Conservation (phyloP, 345 rosid species). For the Fremontodendron californicum region DNA sequence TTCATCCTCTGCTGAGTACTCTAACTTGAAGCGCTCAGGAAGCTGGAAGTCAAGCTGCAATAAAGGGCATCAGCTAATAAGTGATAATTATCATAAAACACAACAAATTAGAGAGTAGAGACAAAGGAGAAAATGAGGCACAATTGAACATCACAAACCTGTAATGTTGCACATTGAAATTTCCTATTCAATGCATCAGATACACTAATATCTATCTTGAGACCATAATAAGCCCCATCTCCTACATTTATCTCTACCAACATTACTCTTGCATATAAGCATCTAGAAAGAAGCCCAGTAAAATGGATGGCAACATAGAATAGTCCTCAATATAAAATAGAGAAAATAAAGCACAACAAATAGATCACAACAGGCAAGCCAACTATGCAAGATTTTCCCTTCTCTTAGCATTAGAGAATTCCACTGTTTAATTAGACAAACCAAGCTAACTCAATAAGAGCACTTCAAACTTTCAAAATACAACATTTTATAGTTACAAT, state of each 20-base stretch:
- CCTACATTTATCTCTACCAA: slow-evolving; percentile 72
- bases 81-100: slow-evolving; percentile 18
- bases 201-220: slow-evolving; percentile 94
- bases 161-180: slow-evolving; percentile 93
- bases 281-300: not conserved
- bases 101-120: not conserved
- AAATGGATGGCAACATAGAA: not conserved
- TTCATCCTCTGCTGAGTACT: slow-evolving; percentile 88
- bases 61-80: slow-evolving; percentile 18
- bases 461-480: not conserved
- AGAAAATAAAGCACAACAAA: not conserved
- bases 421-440: not conserved
- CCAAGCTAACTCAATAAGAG: not conserved
- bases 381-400: not conserved
- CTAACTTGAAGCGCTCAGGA: slow-evolving; percentile 71
- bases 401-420: not conserved
- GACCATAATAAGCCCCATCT: slow-evolving; percentile 98
- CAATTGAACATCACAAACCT: slow-evolving; percentile 42
- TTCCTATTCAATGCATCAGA: slow-evolving; percentile 93
- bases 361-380: not conserved
- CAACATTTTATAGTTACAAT: not conserved
- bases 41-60: slow-evolving; percentile 96
- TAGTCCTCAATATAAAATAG: not conserved
- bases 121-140: not conserved
- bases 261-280: slow-evolving; percentile 2